phyloP scores from a whole-genome alignment of 495 filamentous ascomycete genomes.

The Trypethelium eluteriae region DNA sequence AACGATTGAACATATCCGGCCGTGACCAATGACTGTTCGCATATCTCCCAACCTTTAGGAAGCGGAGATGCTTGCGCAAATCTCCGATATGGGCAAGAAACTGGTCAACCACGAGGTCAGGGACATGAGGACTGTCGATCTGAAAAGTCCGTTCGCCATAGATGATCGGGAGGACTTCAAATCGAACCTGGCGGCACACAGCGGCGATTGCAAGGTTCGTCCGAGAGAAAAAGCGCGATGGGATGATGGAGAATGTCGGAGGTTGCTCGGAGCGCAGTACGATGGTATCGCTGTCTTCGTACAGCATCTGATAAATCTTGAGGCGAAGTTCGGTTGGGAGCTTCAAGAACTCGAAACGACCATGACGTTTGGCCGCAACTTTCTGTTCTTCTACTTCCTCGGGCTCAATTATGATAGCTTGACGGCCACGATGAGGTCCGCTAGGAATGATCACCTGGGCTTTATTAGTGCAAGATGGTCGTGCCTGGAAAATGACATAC shows the following conservation, averaged over 20 bases:
- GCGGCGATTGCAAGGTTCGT: slow-evolving; percentile 23
- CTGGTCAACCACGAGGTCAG: slow-evolving; percentile 1
- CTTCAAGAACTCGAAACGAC: background rate
- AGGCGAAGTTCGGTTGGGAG: slow-evolving; percentile 4
- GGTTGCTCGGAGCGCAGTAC: background rate
- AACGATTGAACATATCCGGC: slow-evolving; percentile 5
- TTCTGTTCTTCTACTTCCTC: background rate
- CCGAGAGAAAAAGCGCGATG: background rate
- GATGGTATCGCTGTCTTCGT: background rate
- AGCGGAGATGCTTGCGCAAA: background rate
- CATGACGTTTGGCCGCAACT: background rate
- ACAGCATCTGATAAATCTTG: slow-evolving; percentile 2
- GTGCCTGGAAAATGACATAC: background rate
- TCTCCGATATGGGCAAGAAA: background rate
- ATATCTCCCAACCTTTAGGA: slow-evolving; percentile 5
- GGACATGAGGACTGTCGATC: slow-evolving; percentile 3
- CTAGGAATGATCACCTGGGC: background rate
- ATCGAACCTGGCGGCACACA: slow-evolving; percentile 17
- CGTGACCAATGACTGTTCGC: slow-evolving; percentile 9
- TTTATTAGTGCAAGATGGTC: background rate
- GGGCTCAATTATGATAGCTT: slow-evolving; percentile 2
- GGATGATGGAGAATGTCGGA: background rate
- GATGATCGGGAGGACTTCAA: slow-evolving; percentile 21
- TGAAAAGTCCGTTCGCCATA: slow-evolving; percentile 22
- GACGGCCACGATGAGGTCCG: background rate